Conservation (phyloP, 2,329 filamentous ascomycete species). For the Sclerotinia minor region DNA sequence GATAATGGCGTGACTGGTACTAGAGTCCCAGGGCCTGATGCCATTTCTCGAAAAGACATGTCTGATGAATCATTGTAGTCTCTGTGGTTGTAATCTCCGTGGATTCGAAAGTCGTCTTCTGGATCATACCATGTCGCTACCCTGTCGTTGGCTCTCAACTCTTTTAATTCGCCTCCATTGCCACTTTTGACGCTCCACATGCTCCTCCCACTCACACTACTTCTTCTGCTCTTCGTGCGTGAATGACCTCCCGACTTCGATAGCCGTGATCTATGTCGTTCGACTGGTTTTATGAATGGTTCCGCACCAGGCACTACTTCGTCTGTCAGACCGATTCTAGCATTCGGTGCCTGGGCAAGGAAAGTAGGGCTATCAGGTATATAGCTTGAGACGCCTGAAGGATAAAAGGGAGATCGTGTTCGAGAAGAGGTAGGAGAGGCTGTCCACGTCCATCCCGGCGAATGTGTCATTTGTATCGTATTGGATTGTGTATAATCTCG, state of each 20-base stretch:
- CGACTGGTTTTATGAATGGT: conserved; percentile 56
- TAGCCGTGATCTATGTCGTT: conserved; percentile 55
- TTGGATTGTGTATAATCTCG: conserved; percentile 10
- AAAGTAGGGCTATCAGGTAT: conserved; percentile 46
- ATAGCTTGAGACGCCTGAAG: conserved; percentile 39
- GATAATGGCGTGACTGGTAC: conserved; percentile 16
- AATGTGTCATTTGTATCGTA: conserved; percentile 24
- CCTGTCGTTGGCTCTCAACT: conserved; percentile 30
- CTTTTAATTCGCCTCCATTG: conserved; percentile 26
- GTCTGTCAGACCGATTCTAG: conserved; percentile 62
- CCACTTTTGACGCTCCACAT: conserved; percentile 34
- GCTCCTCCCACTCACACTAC: conserved; percentile 39
- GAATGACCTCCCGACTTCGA: conserved; percentile 47
- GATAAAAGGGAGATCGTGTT: conserved; percentile 29
- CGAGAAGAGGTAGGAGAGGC: conserved; percentile 33
- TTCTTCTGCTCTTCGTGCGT: conserved; percentile 39
- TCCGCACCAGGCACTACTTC: conserved; percentile 60
- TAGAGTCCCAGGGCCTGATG: not conserved
- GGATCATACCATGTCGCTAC: conserved; percentile 37
- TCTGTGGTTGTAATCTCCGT: conserved; percentile 27
- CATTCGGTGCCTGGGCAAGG: conserved; percentile 60
- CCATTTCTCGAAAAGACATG: conserved; percentile 9
- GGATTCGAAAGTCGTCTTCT: conserved; percentile 30
- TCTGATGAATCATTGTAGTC: conserved; percentile 32
- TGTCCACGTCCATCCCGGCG: conserved; percentile 37